Conservation (phyloP, 176 grass and related monocot species). For the Hsuehochloa calcarea region DNA sequence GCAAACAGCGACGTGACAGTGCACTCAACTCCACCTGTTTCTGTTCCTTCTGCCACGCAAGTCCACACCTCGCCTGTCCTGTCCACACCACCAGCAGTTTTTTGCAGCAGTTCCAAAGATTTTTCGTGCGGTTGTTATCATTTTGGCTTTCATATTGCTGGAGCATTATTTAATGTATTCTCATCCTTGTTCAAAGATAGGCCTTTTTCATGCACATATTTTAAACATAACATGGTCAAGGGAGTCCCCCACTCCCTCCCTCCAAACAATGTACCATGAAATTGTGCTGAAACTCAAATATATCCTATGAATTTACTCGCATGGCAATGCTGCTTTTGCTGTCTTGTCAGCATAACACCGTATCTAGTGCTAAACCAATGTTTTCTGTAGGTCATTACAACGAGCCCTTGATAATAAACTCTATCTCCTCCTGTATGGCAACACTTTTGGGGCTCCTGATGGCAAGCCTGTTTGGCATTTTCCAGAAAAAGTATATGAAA, state of each 20-base stretch:
- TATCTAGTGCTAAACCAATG: constrained; percentile 1
- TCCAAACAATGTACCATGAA: not conserved
- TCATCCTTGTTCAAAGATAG: not conserved
- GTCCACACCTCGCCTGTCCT: not conserved
- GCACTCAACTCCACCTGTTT: not conserved
- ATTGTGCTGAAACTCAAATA: not conserved
- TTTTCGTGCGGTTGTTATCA: not conserved
- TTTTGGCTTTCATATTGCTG: not conserved
- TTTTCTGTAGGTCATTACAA: constrained; percentile 69
- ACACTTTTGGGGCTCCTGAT: constrained; percentile 54
- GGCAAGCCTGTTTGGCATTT: constrained; percentile 86
- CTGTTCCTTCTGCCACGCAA: not conserved
- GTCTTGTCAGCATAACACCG: not conserved
- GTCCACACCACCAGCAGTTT: not conserved
- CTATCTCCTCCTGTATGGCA: constrained; percentile 89
- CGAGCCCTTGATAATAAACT: constrained; percentile 88
- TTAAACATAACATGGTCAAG: not conserved
- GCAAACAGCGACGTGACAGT: not conserved
- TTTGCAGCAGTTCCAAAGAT: not conserved
- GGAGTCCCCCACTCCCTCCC: not conserved
- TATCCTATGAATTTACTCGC: not conserved
- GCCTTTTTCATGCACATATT: not conserved
- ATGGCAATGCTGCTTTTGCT: not conserved
- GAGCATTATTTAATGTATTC: not conserved
- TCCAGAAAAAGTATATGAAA: constrained; percentile 90